phyloP scores from a whole-genome alignment of 345 rosid genomes.

The Gynandropsis gynandra region DNA sequence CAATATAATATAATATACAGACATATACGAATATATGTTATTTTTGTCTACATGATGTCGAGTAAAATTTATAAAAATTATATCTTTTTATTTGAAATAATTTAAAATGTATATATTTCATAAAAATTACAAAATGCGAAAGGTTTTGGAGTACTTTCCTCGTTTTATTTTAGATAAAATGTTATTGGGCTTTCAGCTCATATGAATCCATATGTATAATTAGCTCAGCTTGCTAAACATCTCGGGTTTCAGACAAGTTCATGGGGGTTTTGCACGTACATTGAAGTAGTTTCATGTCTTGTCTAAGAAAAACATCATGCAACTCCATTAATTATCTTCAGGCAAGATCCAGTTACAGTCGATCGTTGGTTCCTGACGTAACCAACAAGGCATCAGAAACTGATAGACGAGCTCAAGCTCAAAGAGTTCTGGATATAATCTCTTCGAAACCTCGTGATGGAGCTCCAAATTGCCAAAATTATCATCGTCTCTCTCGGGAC shows the following conservation, averaged over 20 bases:
- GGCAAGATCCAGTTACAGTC: constrained; percentile 14
- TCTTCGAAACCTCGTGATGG: constrained; percentile 26
- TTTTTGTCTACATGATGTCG: too few relatives aligned
- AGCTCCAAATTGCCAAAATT: constrained; percentile 21
- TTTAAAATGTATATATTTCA: too few relatives aligned
- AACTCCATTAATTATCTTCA: constrained; percentile 15
- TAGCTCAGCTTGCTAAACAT: background rate
- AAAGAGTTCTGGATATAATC: constrained; percentile 43
- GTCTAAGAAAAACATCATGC: constrained; percentile 18
- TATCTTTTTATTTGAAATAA: too few relatives aligned
- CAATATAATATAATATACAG: too few relatives aligned
- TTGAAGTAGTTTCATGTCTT: constrained; percentile 21
- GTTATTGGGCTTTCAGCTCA: too few relatives aligned
- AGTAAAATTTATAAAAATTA: too few relatives aligned
- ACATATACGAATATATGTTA: too few relatives aligned
- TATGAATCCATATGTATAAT: too few relatives aligned
- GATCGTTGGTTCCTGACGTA: constrained; percentile 30
- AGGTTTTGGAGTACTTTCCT: too few relatives aligned
- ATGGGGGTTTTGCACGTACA: background rate
- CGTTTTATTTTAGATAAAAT: too few relatives aligned
- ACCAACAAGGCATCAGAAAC: constrained; percentile 12
- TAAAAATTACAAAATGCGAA: too few relatives aligned
- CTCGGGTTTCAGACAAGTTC: background rate
- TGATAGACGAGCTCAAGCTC: constrained; percentile 39
- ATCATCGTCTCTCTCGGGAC: constrained; percentile 54